Conservation (phyloP, 1,139 yeast species). For the Scheffersomyces quercinus region DNA sequence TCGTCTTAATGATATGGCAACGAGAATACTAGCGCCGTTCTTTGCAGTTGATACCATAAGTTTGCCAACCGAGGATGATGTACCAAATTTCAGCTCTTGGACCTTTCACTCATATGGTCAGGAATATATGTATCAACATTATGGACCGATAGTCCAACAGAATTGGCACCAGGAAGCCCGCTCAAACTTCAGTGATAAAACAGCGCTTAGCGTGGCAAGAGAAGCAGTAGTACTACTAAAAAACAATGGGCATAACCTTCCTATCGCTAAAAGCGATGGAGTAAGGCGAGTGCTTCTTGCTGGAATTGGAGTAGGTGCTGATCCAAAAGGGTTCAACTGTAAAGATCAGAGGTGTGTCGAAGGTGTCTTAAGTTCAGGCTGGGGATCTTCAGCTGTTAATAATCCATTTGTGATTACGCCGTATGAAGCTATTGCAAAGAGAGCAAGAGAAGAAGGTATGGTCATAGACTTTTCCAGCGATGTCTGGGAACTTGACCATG, state of each 20-base stretch:
- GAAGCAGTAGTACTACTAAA: conserved; percentile 59
- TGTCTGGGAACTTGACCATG: conserved; percentile 44
- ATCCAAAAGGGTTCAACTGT: conserved; percentile 49
- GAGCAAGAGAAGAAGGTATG: conserved; percentile 45
- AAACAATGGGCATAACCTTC: conserved; percentile 51
- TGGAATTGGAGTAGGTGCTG: conserved; percentile 51
- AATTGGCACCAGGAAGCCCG: conserved; percentile 60
- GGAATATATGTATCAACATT: conserved; percentile 51
- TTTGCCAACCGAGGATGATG: conserved; percentile 40
- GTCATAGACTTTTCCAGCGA: conserved; percentile 45
- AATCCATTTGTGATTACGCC: conserved; percentile 59
- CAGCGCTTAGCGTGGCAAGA: conserved; percentile 55
- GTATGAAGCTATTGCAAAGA: conserved; percentile 47
- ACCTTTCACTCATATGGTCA: conserved; percentile 56
- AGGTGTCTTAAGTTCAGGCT: conserved; percentile 21
- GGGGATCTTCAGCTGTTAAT: conserved; percentile 52
- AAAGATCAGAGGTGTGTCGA: conserved; percentile 44
- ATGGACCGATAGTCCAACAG: conserved; percentile 53
- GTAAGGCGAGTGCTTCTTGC: conserved; percentile 45
- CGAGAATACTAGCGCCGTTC: conserved; percentile 59
- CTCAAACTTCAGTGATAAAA: conserved; percentile 46
- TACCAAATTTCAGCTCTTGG: conserved; percentile 63
- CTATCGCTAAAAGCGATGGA: conserved; percentile 45
- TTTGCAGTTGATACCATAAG: conserved; percentile 39
- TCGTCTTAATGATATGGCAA: conserved; percentile 63